A percentile compares a stretch with the other conserved stretches of the same genome.
Evolutionary conservation across 768 basidiomycete genomes (phyloP).

Genomic region (Auriculariales sp.): DNA sequence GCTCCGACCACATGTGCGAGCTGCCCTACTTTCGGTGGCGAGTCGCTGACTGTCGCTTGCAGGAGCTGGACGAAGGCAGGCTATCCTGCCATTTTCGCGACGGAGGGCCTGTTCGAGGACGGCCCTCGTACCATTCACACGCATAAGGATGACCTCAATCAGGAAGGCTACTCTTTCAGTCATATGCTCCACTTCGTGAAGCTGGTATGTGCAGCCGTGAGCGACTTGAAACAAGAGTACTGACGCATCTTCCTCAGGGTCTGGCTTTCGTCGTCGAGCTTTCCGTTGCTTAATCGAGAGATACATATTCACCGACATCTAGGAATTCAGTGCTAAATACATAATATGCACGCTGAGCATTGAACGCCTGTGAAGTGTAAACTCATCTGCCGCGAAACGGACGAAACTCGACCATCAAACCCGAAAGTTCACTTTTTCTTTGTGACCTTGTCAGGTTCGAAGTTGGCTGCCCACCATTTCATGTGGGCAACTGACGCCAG

Average conservation of each 20-base stretch:
- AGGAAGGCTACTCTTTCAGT: background rate
- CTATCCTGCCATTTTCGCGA: conserved; percentile 21
- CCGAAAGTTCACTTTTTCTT: too few species aligned
- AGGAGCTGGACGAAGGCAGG: conserved; percentile 30
- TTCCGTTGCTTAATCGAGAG: background rate
- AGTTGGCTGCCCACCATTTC: too few species aligned
- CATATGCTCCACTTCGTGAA: background rate
- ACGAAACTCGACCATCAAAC: too few species aligned
- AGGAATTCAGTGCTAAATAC: too few species aligned
- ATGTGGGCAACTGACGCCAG: too few species aligned
- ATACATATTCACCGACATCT: too few species aligned
- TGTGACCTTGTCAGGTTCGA: too few species aligned
- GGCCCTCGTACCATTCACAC: background rate
- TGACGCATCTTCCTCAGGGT: background rate
- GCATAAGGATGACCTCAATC: background rate
- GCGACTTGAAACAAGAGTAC: background rate
- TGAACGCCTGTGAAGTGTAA: too few species aligned
- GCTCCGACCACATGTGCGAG: conserved; percentile 35
- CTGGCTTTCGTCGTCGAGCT: background rate
- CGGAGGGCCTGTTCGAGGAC: background rate
- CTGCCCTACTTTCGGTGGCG: too few species aligned
- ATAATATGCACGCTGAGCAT: too few species aligned
- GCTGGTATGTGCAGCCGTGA: background rate
- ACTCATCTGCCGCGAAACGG: too few species aligned
- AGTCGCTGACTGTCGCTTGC: too few species aligned